Evolutionary conservation across 2,329 filamentous ascomycete genomes (phyloP), one percentile per base, ranked within the genome.

Genomic region (Periconia sp.): DNA sequence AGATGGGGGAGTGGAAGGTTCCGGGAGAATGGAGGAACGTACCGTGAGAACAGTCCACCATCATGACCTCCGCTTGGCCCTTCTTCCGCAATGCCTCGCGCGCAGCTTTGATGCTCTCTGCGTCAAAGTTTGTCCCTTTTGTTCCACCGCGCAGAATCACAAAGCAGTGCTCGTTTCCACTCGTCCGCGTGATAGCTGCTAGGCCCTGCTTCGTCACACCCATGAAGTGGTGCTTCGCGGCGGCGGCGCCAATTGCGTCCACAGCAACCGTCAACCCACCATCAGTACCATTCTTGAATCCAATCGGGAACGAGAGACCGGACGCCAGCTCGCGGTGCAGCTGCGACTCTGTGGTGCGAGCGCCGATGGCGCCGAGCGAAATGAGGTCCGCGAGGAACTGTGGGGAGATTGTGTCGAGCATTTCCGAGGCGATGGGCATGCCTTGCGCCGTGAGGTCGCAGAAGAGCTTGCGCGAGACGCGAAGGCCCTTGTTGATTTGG

Each of bases 221-320:
- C 82, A 99, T 89, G 82, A 99, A 99, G 81, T 97, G 93, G 77
- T 99, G 94, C 75, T 84, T 87, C n/a, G 89, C 82, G 53, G 88
- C 86, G 1, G 89, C 90, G 30, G 76, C 74, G 43, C 93, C 94
- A 72, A 97, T 97, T 33, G 94, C 94, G 73, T 99, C 94, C 66
- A 97, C 95, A 18, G 93, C 92, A 18, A 97, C 92, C 27, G 85
- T 86, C 52, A 99, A 80, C 65, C 89, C 91, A 41, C 94, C 94
- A 69, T 99, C 94, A 20, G 94, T 99, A 57, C 94, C 94, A 77
- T 99, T 99, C 86, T 99, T 99, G 88, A 97, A 99, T 55, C 94
- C 94, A 62, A 99, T 92, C 19, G 94, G 94, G 88, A 97, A 97
- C 53, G 91, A 96, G 50, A 97, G 83, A 65, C 94, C 94, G 27